Percentiles rank a stretch among this genome's conserved stretches.
Evolutionary conservation across 192 early-diverging fungal genomes (phyloP).

Genomic region (Gonapodya sp.): DNA sequence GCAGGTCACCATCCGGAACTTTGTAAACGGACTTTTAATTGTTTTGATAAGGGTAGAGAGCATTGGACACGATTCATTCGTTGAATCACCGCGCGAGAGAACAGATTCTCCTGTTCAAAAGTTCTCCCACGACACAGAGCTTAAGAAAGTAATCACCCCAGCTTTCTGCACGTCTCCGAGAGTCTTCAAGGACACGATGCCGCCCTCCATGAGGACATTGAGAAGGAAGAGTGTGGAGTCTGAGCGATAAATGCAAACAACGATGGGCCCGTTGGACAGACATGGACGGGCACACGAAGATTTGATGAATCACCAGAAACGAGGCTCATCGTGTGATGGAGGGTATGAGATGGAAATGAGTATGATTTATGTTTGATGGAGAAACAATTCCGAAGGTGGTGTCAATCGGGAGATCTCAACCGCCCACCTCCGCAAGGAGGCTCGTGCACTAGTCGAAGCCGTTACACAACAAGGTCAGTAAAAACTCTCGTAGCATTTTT

Average conservation of each 20-base stretch:
- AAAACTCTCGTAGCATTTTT: too few species aligned
- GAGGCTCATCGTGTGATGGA: background rate
- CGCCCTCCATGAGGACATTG: background rate
- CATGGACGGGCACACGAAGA: too few species aligned
- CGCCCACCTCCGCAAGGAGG: too few species aligned
- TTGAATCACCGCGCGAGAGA: too few species aligned
- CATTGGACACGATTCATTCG: too few species aligned
- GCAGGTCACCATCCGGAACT: background rate
- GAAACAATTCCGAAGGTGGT: background rate
- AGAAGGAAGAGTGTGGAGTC: constrained; percentile 1
- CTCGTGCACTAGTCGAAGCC: too few species aligned
- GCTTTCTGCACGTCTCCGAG: background rate
- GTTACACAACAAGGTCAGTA: too few species aligned
- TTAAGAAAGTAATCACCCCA: background rate
- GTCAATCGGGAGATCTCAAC: background rate
- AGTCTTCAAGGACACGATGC: background rate
- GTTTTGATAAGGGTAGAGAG: too few species aligned
- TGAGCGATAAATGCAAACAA: background rate
- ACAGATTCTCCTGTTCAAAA: too few species aligned
- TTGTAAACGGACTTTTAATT: background rate
- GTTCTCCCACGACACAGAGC: background rate
- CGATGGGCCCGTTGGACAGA: background rate
- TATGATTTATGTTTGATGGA: background rate
- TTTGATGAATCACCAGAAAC: background rate
- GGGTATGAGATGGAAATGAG: background rate